phyloP scores from a whole-genome alignment of 140 eudicot species.

The Bidens hawaiensis region DNA sequence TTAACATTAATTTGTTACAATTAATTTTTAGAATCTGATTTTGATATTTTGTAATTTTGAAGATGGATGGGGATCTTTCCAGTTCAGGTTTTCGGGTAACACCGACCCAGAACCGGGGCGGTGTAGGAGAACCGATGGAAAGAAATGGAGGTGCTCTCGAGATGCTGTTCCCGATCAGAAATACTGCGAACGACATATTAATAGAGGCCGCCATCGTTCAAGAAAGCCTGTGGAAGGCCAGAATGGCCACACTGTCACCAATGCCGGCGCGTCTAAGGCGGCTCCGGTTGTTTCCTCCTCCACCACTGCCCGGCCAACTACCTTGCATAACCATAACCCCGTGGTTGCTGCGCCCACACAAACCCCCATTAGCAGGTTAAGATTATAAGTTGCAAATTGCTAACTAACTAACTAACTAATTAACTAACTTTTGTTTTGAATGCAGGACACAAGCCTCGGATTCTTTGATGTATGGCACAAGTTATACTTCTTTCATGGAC shows the following conservation, averaged over 20 bases:
- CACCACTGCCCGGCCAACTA: slow-evolving; percentile 34
- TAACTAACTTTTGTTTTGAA: slow-evolving; percentile 13
- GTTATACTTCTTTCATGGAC: slow-evolving; percentile 36
- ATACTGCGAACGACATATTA: slow-evolving; percentile 94
- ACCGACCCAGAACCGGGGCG: slow-evolving; percentile 93
- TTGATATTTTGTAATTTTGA: not conserved
- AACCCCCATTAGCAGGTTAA: slow-evolving; percentile 43
- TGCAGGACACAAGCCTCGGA: slow-evolving; percentile 54
- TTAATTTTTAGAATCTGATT: slow-evolving; percentile 4
- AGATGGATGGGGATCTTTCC: slow-evolving; percentile 97
- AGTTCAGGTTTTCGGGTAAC: slow-evolving; percentile 72
- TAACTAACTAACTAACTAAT: no score
- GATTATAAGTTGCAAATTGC: no score
- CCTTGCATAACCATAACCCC: slow-evolving; percentile 20
- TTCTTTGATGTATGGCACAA: slow-evolving; percentile 34
- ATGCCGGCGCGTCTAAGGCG: slow-evolving; percentile 41
- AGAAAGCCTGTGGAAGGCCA: slow-evolving; percentile 99
- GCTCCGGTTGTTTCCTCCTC: slow-evolving; percentile 46
- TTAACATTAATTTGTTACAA: no score
- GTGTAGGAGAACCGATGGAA: slow-evolving; percentile 96
- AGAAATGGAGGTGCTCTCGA: slow-evolving; percentile 97
- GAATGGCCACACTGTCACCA: slow-evolving; percentile 78
- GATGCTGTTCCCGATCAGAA: slow-evolving; percentile 94
- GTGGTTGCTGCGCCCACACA: slow-evolving; percentile 26
- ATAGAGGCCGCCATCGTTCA: slow-evolving; percentile 99